Conservation (phyloP, 352 stramenopile species). For the Phytophthora quininea region DNA sequence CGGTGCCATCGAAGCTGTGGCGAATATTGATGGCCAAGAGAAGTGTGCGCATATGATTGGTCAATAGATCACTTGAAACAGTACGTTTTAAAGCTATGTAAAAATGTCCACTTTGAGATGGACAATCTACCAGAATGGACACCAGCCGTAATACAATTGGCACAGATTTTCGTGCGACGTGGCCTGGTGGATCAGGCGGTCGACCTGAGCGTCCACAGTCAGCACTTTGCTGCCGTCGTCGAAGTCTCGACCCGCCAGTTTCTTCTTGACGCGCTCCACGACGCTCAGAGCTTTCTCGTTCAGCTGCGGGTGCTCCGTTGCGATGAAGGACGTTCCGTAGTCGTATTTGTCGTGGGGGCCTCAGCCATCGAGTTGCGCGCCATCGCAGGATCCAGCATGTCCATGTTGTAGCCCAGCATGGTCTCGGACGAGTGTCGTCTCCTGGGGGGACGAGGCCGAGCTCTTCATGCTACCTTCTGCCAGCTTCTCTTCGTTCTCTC, state of each 20-base stretch:
- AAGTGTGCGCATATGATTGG: not conserved
- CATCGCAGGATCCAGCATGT: slow-evolving; percentile 60
- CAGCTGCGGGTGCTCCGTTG: slow-evolving; percentile 75
- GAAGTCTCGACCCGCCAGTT: slow-evolving; percentile 99
- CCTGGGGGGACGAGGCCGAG: slow-evolving; percentile 50
- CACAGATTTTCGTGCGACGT: slow-evolving; percentile 99
- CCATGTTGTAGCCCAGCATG: slow-evolving; percentile 71
- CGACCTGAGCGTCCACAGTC: slow-evolving; percentile 93
- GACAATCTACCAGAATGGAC: slow-evolving; percentile 82
- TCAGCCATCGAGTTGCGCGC: slow-evolving; percentile 73
- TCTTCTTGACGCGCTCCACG: slow-evolving; percentile 98
- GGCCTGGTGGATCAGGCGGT: slow-evolving; percentile 98
- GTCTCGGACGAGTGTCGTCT: slow-evolving; percentile 65
- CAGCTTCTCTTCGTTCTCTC: slow-evolving; percentile 39
- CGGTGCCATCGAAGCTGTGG: slow-evolving; percentile 27
- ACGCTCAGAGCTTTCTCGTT: slow-evolving; percentile 95
- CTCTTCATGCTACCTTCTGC: slow-evolving; percentile 61
- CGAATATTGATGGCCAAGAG: slow-evolving; percentile 8
- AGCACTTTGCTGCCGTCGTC: slow-evolving; percentile 83
- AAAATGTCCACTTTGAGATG: slow-evolving; percentile 3
- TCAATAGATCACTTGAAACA: not conserved
- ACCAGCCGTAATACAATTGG: slow-evolving; percentile 99
- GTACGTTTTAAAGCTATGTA: not conserved
- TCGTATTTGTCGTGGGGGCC: slow-evolving; percentile 56
- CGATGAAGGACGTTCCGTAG: slow-evolving; percentile 55